Evolutionary conservation across 2,329 filamentous ascomycete genomes (phyloP), one percentile per base, ranked within the genome.

Genomic region (Aspergillus fructus): DNA sequence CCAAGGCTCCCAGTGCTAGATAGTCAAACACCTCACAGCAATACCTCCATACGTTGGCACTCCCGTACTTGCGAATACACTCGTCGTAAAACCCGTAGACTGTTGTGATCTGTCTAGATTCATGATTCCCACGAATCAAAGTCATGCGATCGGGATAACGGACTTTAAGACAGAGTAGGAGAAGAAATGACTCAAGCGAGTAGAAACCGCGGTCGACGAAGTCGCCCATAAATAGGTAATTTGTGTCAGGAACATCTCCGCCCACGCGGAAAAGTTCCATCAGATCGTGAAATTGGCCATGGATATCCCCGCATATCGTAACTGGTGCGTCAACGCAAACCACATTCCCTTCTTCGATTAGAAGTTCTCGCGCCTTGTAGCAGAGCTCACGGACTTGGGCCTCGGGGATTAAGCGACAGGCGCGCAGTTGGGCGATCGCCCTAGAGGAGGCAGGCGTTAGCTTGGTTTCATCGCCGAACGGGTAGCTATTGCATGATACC

Each of bases 81-180:
- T 97, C 93, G 71, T 97, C 93, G 79, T 97, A 97, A 79, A 97
- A 97, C 61, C 93, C 93, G 73, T 97, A 97, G 13, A 97, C 93
- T 5, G 91, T 96, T 21, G 93, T 97, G 64, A 97, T 97, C 75
- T 97, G 93, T 58, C 93, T 87, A 45, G 93, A 97, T 77, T 97
- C 93, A 79, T 96, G 92, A 74, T 96, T 96, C 63, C 93, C 93
- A 62, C 93, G 85, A 69, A 97, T 96, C 42, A 97, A 84, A 4
- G 94, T 97, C 80, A 97, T 97, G 66, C 94, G 91, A 75, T 97
- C 92, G 53, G 93, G 94, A 72, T 97, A 97, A 73, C 93, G 89
- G 60, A 97, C 93, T 83, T 97, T 97, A 68, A 97, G 86, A 72
- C 92, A 96, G 53, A 99, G 85, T 11, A 99, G 87, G 55, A 99